Conservation (phyloP, 768 basidiomycete genomes). For the Holtermanniella nyarrowii region DNA sequence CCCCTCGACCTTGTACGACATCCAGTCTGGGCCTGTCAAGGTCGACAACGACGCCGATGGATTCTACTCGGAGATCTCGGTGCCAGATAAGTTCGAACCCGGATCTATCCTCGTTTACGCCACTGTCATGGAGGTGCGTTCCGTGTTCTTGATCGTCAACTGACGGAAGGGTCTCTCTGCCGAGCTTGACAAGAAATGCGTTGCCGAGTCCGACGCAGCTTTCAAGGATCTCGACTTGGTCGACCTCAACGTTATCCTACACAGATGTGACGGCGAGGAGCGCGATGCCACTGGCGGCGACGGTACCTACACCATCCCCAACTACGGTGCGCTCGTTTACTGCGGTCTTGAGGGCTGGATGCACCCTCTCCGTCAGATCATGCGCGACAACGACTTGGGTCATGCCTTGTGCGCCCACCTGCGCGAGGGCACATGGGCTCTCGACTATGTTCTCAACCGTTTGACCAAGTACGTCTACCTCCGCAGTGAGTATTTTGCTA, state of each 20-base stretch:
- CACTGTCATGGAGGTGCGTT: constrained; percentile 56
- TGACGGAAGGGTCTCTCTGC: constrained; percentile 49
- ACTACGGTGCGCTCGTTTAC: constrained; percentile 64
- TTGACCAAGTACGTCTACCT: constrained; percentile 54
- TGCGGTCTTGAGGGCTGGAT: constrained; percentile 98
- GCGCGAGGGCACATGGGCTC: constrained; percentile 78
- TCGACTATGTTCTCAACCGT: constrained; percentile 72
- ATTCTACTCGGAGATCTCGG: constrained; percentile 62
- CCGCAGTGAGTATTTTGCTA: neutral
- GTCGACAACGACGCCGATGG: constrained; percentile 59
- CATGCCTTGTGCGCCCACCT: constrained; percentile 82
- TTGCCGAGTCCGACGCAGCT: constrained; percentile 58
- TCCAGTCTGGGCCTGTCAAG: constrained; percentile 49
- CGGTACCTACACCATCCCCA: constrained; percentile 74
- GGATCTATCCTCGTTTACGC: constrained; percentile 89
- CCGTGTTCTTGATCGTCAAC: neutral
- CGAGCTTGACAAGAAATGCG: constrained; percentile 63
- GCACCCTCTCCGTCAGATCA: constrained; percentile 71
- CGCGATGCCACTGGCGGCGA: constrained; percentile 71
- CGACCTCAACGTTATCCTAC: constrained; percentile 77
- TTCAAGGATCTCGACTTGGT: constrained; percentile 66
- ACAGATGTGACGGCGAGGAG: constrained; percentile 85
- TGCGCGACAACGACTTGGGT: constrained; percentile 83
- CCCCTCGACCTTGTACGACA: constrained; percentile 56
- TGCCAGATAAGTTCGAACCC: constrained; percentile 88